Evolutionary conservation across 1,284 basidiomycete genomes (phyloP).

Genomic region (Rhizoctonia solani): DNA sequence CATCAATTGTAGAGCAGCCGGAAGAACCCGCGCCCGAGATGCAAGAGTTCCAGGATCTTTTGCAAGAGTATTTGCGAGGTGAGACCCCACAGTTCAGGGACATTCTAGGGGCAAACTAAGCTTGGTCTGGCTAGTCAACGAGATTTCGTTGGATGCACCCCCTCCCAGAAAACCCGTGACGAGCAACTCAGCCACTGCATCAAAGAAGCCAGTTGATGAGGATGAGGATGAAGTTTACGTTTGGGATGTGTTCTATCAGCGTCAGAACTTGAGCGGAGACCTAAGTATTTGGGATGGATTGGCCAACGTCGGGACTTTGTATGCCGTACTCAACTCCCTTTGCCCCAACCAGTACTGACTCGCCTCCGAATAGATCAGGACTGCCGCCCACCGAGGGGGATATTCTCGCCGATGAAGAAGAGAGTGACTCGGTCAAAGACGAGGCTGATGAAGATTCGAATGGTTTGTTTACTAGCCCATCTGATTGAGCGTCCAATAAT

Average conservation of each 20-base stretch:
- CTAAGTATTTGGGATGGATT: conserved; percentile 27
- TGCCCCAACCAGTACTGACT: background rate
- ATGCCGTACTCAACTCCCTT: background rate
- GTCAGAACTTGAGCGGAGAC: conserved; percentile 20
- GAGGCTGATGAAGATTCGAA: conserved; percentile 38
- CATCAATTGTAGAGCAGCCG: background rate
- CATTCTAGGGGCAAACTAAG: background rate
- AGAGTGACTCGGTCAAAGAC: conserved; percentile 36
- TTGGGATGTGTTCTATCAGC: conserved; percentile 30
- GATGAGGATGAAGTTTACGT: conserved; percentile 26
- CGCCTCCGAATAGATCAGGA: conserved; percentile 26
- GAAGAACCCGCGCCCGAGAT: conserved; percentile 12
- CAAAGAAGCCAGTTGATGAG: background rate
- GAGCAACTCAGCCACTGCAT: background rate
- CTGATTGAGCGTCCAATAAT: background rate
- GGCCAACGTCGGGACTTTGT: conserved; percentile 36
- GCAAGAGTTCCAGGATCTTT: conserved; percentile 25
- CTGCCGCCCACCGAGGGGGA: conserved; percentile 34
- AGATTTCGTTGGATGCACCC: conserved; percentile 24
- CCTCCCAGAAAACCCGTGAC: conserved; percentile 21
- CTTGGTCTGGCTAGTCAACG: conserved; percentile 1
- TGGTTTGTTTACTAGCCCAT: conserved; percentile 1
- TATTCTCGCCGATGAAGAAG: conserved; percentile 32
- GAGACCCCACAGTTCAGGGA: background rate
- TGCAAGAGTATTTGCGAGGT: conserved; percentile 19